Conservation (phyloP, 129 eudicot species). For the Gnaphalium uliginosum region DNA sequence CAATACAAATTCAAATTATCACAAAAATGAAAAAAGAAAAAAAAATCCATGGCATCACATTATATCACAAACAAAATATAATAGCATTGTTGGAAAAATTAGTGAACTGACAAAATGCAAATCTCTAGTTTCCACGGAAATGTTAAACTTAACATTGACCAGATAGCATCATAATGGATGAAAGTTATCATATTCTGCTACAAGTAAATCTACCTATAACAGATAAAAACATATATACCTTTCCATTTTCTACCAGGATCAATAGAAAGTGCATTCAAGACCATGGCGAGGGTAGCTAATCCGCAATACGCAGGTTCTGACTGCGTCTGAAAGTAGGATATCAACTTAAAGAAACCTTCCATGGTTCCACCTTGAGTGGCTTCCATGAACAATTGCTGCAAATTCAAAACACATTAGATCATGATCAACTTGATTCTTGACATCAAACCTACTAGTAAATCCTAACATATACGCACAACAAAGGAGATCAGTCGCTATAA, state of each 20-base stretch:
- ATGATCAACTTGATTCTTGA: too few relatives aligned
- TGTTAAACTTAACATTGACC: background rate
- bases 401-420: constrained; percentile 25
- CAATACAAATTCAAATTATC: background rate
- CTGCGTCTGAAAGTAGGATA: constrained; percentile 94
- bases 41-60: too few relatives aligned
- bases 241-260: constrained; percentile 99
- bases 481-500: constrained; percentile 5
- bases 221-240: constrained; percentile 46
- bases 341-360: constrained; percentile 91
- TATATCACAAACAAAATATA: too few relatives aligned
- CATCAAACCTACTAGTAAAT: background rate
- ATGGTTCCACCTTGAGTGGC: constrained; percentile 92
- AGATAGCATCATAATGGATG: background rate
- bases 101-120: too few relatives aligned
- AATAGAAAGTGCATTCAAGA: constrained; percentile 93
- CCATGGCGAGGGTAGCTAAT: constrained; percentile 96
- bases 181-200: background rate
- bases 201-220: background rate
- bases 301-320: constrained; percentile 99
- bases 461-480: too few relatives aligned
- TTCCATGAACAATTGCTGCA: constrained; percentile 87
- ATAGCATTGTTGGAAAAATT: too few relatives aligned
- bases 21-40: background rate
- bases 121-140: too few relatives aligned